Evolutionary conservation across 306 rosid genomes (phyloP).

Genomic region (Purshia tridentata): DNA sequence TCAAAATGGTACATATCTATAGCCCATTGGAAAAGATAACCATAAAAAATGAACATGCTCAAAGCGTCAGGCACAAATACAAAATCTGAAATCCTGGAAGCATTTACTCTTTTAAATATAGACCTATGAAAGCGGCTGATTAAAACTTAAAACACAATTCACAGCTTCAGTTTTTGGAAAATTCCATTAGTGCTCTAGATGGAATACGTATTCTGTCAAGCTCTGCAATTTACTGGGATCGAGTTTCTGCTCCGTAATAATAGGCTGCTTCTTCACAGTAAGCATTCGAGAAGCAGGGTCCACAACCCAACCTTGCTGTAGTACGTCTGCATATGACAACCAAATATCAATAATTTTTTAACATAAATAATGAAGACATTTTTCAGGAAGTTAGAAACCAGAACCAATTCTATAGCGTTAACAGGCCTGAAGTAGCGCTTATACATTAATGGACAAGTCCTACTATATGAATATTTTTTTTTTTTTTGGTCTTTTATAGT

Average conservation of each 20-base stretch:
- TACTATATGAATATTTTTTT: neutral
- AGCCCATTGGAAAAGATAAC: neutral
- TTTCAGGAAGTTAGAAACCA: too few relatives aligned
- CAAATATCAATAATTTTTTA: neutral
- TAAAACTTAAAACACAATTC: constrained; percentile 8
- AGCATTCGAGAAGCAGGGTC: constrained; percentile 76
- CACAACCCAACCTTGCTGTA: constrained; percentile 69
- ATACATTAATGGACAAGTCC: neutral
- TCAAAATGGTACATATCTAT: neutral
- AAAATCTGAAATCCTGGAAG: neutral
- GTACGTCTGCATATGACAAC: constrained; percentile 49
- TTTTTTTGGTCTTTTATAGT: neutral
- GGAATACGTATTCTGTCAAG: constrained; percentile 89
- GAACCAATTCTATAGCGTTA: too few relatives aligned
- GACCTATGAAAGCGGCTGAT: constrained; percentile 3
- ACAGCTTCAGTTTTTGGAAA: constrained; percentile 19
- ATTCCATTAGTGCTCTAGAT: constrained; percentile 69
- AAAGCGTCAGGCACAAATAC: neutral
- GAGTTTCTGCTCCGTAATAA: constrained; percentile 71
- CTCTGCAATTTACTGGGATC: constrained; percentile 81
- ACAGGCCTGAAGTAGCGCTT: too few relatives aligned
- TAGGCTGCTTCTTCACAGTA: constrained; percentile 71
- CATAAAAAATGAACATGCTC: neutral
- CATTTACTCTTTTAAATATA: constrained; percentile 1
- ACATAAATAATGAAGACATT: neutral